Percentiles rank a stretch among this genome's conserved stretches.
Conservation (phyloP, 805 yeast species). For the Saturnispora zaruensis region DNA sequence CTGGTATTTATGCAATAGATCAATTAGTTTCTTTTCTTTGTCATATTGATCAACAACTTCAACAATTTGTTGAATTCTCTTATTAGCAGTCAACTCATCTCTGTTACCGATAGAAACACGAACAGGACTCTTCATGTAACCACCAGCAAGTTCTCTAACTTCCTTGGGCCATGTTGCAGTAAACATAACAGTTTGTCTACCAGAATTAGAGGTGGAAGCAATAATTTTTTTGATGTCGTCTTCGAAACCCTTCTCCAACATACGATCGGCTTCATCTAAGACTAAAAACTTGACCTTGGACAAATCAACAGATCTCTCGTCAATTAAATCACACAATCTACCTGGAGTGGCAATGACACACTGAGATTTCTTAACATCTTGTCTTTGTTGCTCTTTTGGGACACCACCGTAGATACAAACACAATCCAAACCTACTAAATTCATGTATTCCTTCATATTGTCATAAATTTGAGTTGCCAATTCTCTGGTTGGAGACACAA, state of each 20-base stretch:
- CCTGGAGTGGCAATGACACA: conserved; percentile 98
- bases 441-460: conserved; percentile 60
- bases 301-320: conserved; percentile 76
- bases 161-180: conserved; percentile 99
- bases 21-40: conserved; percentile 70
- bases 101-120: conserved; percentile 90
- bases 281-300: conserved; percentile 67
- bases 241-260: conserved; percentile 97
- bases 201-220: conserved; percentile 37
- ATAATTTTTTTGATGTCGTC: conserved; percentile 87
- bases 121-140: conserved; percentile 79
- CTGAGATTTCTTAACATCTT: conserved; percentile 54
- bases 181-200: conserved; percentile 92
- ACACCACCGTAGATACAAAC: conserved; percentile 97
- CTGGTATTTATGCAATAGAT: conserved; percentile 66
- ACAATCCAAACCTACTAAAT: conserved; percentile 53
- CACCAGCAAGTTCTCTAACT: conserved; percentile 83
- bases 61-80: conserved; percentile 85
- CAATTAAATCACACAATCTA: conserved; percentile 79
- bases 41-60: conserved; percentile 80
- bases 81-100: conserved; percentile 90
- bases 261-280: conserved; percentile 96
- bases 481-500: conserved; percentile 95
- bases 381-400: conserved; percentile 85
- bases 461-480: conserved; percentile 91